A percentile compares a stretch with the other conserved stretches of the same genome.
Conservation (phyloP, 768 basidiomycete species). For the Astraeus odoratus region DNA sequence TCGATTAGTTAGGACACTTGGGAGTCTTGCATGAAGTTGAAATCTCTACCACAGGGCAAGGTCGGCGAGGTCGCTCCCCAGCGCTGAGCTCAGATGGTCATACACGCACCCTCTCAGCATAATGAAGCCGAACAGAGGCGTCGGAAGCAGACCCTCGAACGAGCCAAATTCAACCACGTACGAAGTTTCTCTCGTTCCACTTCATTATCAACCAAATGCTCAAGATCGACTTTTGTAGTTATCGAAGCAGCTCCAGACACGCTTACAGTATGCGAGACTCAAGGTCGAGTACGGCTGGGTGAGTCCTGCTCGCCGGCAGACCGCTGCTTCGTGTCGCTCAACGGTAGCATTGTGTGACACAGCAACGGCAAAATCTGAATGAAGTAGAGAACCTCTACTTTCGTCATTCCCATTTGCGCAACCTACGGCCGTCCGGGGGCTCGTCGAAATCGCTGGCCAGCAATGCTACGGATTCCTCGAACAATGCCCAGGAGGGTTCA, state of each 20-base stretch:
- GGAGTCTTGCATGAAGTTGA: too few relatives aligned
- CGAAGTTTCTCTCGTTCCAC: neutral
- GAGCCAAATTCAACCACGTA: slow-evolving; percentile 1
- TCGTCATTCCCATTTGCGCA: slow-evolving; percentile 54
- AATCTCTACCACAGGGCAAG: too few relatives aligned
- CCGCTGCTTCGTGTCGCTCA: neutral
- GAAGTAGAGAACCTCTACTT: slow-evolving; percentile 83
- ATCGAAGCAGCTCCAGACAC: slow-evolving; percentile 63
- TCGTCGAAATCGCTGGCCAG: slow-evolving; percentile 14
- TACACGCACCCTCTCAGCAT: neutral
- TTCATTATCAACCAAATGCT: neutral
- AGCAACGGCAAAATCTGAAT: slow-evolving; percentile 75
- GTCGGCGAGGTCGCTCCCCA: too few relatives aligned
- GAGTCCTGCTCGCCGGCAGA: slow-evolving; percentile 20
- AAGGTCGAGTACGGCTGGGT: slow-evolving; percentile 84
- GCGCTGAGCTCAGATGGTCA: too few relatives aligned
- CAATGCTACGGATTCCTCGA: neutral
- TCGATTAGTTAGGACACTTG: too few relatives aligned
- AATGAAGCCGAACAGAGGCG: neutral
- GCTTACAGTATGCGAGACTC: slow-evolving; percentile 68
- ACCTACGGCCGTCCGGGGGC: slow-evolving; percentile 5
- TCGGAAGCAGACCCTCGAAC: neutral
- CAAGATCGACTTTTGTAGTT: slow-evolving; percentile 36
- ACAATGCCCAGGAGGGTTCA: neutral
- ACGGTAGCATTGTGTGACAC: slow-evolving; percentile 1